Evolutionary conservation across 257 asterid species (phyloP).

Genomic region (Solanum corneliomulleri): DNA sequence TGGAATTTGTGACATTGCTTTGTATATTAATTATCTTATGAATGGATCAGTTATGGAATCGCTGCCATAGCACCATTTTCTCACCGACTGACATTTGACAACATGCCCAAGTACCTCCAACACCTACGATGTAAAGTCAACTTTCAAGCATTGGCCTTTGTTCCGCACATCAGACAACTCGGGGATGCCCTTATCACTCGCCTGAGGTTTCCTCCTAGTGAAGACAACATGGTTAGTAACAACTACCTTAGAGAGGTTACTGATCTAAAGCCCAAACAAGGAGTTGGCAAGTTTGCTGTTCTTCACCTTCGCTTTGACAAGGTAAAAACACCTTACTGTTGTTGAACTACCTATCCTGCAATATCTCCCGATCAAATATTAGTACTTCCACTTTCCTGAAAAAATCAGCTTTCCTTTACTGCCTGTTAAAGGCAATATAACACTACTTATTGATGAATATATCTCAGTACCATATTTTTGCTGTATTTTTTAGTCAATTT

Average conservation of each 20-base stretch:
- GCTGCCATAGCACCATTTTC: slow-evolving; percentile 97
- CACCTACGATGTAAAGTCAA: slow-evolving; percentile 92
- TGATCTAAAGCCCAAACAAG: slow-evolving; percentile 23
- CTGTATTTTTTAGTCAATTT: not conserved
- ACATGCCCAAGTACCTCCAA: slow-evolving; percentile 89
- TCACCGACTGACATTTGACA: slow-evolving; percentile 85
- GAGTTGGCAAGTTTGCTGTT: slow-evolving; percentile 65
- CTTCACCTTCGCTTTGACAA: slow-evolving; percentile 97
- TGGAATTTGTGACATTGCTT: not conserved
- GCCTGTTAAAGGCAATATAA: not conserved
- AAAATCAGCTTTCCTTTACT: not conserved
- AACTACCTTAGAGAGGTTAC: slow-evolving; percentile 37
- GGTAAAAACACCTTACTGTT: slow-evolving; percentile 20
- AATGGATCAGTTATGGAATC: slow-evolving; percentile 64
- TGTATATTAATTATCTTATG: not conserved
- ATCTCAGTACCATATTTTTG: not conserved
- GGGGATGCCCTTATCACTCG: slow-evolving; percentile 84
- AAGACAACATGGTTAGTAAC: slow-evolving; percentile 22
- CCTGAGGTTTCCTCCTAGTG: slow-evolving; percentile 41
- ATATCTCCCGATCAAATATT: not conserved
- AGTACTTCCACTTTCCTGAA: not conserved
- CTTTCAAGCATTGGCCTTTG: slow-evolving; percentile 79
- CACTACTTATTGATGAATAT: not conserved
- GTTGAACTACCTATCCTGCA: not conserved
- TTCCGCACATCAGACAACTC: slow-evolving; percentile 76